Evolutionary conservation across 306 rosid species (phyloP), one percentile per base, ranked within the genome.

Genomic region (Hylodesmum podocarpum): DNA sequence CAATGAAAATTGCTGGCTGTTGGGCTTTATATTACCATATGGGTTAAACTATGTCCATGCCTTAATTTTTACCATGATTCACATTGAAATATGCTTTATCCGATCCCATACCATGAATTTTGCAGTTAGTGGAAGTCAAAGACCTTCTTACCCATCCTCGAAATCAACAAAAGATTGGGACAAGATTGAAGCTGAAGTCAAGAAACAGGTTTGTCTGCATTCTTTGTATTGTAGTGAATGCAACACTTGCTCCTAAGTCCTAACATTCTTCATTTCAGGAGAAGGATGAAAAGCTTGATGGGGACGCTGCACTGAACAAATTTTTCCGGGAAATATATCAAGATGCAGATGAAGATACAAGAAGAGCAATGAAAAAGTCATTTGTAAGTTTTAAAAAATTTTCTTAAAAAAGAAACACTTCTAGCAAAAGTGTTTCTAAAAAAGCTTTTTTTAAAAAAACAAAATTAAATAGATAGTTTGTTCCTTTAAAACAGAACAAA

Each of bases 341-440:
- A 65, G 99, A 92, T 82, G 97, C 97, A 1, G 99, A 95, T 24
- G 99, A 95, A 74, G 99, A 95, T 81, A 92, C 93, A 14, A 87
- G 87, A 92, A 87, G 87, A 75, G 97, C 99, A 70, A 95, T 95
- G 99, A 76, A 83, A 72, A 95, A 92, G 84, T 95, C 99, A 47
- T 95, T 95, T 77, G 99, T 95, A 87, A 88, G 94, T 75, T 41
- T 1, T 27, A 2, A 24, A 46, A 3, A 1, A 1, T n/a, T n/a
- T n/a, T n/a, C n/a, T n/a, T n/a, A n/a, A n/a, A n/a, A n/a, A n/a
- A n/a, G n/a, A n/a, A n/a, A n/a, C n/a, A n/a, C n/a, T n/a, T n/a
- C n/a, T n/a, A n/a, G n/a, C n/a, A n/a, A n/a, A n/a, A n/a, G n/a
- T n/a, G n/a, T n/a, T n/a, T n/a, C n/a, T n/a, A n/a, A n/a, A n/a